Evolutionary conservation across 148 eudicot species (phyloP).

Genomic region (Spergularia bocconei): DNA sequence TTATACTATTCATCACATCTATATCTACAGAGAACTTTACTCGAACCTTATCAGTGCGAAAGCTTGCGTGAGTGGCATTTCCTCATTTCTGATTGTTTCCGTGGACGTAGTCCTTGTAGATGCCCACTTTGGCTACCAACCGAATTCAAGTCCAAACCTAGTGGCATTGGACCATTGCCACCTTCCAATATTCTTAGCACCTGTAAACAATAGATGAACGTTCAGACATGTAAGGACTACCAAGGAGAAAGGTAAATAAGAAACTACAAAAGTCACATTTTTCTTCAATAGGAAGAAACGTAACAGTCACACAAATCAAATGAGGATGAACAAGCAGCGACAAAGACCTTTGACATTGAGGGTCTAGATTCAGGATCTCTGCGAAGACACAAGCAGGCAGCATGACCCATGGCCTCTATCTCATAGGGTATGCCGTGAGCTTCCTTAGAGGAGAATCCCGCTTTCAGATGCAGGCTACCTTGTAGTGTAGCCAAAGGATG

Average conservation of each 20-base stretch:
- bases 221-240: too few species aligned
- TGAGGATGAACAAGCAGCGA: neutral
- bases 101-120: conserved; percentile 45
- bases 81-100: conserved; percentile 36
- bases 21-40: conserved; percentile 5
- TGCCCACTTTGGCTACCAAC: conserved; percentile 74
- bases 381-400: conserved; percentile 78
- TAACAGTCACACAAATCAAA: neutral
- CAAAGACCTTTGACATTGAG: conserved; percentile 79
- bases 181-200: conserved; percentile 68
- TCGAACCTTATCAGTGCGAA: conserved; percentile 42
- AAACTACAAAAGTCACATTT: too few species aligned
- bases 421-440: conserved; percentile 51
- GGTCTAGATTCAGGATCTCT: conserved; percentile 84
- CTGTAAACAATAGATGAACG: conserved; percentile 26
- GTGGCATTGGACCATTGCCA: conserved; percentile 45
- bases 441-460: conserved; percentile 35
- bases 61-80: conserved; percentile 68
- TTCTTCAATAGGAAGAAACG: neutral
- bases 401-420: conserved; percentile 65
- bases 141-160: conserved; percentile 54
- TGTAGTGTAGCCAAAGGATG: conserved; percentile 42
- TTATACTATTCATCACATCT: neutral
- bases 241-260: too few species aligned
- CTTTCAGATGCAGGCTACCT: conserved; percentile 36